Base-by-base conservation (phyloP, 2,329 filamentous ascomycete genomes). In the Ophiocordyceps camponoti-floridani region DNA sequence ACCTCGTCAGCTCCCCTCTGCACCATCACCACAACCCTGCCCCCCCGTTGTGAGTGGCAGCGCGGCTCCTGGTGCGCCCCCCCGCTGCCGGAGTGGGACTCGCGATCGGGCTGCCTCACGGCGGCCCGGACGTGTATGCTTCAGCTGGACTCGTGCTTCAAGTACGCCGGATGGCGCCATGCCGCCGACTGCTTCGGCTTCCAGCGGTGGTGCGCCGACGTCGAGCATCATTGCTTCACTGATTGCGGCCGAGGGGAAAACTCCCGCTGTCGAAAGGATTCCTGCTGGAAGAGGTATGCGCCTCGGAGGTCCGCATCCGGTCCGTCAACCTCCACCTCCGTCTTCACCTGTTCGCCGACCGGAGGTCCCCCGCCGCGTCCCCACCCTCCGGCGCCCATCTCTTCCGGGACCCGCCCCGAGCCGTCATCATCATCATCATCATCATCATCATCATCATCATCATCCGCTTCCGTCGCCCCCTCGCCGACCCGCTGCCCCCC, bases 21-120 rank as follows among this genome's bases (percentile, higher is more conserved):
- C 57, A 70, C 66, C 10, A 58, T 63, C 42, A 72, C 68, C 23
- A 55, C 60, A 23, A 61, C 64, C 11, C 55, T 64, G 23, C 65
- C 69, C 10, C 57, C 68, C 42, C 61, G 58, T 28, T 75, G 72
- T 56, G 72, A 75, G 54, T 75, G 72, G 57, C 60, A 66, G 50
- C 68, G 67, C 49, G 73, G 72, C 42, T 66, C 63, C 48, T 76
- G 72, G 70, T 74, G 70, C 53, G 65, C 64, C 35, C 62, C 61
- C 41, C 62, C 69, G 13, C 55, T 75, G 12, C 71, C 70, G 23
- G 58, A 66, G 50, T 76, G 66, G 58, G 54, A 56, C 38, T 61
- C 72, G 52, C 49, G 59, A 46, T 48, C 53, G 40, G 55, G 57
- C 41, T 76, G 72, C 56, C 52, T 58, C 43, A 50, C 49, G 10